phyloP scores from a whole-genome alignment of 345 rosid species.

The Lumnitzera littorea region DNA sequence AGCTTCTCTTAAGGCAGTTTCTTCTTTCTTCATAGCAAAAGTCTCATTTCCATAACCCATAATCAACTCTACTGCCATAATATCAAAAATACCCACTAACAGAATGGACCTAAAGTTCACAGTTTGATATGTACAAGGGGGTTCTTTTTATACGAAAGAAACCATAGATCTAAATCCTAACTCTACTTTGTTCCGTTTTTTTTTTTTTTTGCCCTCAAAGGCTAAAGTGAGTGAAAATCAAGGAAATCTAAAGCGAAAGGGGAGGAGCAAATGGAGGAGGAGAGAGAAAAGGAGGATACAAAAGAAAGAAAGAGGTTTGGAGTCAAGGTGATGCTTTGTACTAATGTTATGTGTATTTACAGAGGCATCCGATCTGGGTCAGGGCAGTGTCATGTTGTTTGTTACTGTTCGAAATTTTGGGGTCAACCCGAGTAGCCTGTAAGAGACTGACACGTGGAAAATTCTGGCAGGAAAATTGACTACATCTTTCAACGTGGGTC shows the following conservation, averaged over 20 bases:
- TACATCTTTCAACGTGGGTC: conserved; percentile 16
- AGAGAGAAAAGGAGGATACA: not conserved
- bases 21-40: conserved; percentile 35
- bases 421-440: conserved; percentile 25
- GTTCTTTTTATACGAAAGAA: no score
- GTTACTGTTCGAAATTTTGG: conserved; percentile 6
- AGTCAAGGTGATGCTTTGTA: conserved; percentile 32
- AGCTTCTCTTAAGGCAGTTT: conserved; percentile 58
- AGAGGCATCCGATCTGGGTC: no score
- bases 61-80: conserved; percentile 69
- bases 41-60: conserved; percentile 36
- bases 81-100: not conserved
- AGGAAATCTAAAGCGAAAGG: not conserved
- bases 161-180: no score
- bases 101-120: not conserved
- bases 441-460: conserved; percentile 15
- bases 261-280: not conserved
- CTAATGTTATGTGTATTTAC: no score
- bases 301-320: conserved; percentile 2
- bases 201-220: not conserved
- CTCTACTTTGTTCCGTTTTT: no score
- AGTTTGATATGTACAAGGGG: no score
- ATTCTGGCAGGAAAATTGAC: conserved; percentile 28
- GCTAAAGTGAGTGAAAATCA: conserved; percentile 4
- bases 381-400: conserved; percentile 19